Conservation (phyloP, 257 asterid genomes). For the Jaltomata sinuosa region DNA sequence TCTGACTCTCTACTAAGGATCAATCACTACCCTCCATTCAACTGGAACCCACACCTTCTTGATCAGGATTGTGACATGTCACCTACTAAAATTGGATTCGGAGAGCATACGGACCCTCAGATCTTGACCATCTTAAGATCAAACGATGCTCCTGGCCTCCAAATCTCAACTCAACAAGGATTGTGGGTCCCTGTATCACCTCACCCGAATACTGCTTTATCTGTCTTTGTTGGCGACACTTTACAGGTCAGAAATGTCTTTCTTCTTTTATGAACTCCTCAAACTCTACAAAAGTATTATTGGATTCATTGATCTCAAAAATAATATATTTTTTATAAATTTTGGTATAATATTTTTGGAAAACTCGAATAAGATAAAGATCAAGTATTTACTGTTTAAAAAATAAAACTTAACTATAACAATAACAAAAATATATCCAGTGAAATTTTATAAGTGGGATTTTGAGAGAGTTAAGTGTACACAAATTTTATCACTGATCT, state of each 20-base stretch:
- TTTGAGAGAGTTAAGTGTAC: too few relatives aligned
- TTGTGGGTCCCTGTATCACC: constrained; percentile 56
- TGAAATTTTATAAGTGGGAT: too few relatives aligned
- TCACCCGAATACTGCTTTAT: constrained; percentile 27
- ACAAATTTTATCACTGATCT: too few relatives aligned
- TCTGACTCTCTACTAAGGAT: constrained; percentile 55
- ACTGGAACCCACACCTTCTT: not conserved
- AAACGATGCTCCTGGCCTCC: constrained; percentile 50
- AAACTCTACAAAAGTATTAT: too few relatives aligned
- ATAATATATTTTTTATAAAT: too few relatives aligned
- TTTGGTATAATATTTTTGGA: too few relatives aligned
- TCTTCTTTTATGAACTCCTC: too few relatives aligned
- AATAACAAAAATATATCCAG: too few relatives aligned
- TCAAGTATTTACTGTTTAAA: too few relatives aligned
- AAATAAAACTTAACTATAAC: too few relatives aligned
- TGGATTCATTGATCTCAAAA: too few relatives aligned
- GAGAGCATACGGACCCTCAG: constrained; percentile 95
- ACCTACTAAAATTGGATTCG: constrained; percentile 40
- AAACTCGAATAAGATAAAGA: too few relatives aligned
- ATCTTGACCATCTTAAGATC: constrained; percentile 60
- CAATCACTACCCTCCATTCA: constrained; percentile 51
- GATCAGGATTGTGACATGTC: not conserved
- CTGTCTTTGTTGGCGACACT: constrained; percentile 63
- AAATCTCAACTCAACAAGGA: constrained; percentile 43
- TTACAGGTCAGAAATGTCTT: constrained; percentile 35